Base-by-base conservation (phyloP, 108 stramenopile species). In the Stephanodiscus triporus region DNA sequence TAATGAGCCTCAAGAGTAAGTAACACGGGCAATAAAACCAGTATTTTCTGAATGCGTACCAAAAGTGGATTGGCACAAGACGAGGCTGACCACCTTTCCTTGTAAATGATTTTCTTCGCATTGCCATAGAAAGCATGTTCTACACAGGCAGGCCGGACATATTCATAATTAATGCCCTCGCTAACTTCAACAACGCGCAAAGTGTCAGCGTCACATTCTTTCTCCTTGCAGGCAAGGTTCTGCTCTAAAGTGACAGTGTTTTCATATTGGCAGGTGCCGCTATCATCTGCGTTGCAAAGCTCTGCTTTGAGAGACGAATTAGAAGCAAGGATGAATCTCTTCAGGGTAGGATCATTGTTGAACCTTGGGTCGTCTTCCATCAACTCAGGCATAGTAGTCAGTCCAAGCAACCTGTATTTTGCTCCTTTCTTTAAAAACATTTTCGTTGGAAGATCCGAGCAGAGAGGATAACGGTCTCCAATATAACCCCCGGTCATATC, bases 401-500 rank as follows among this genome's bases (percentile, higher is more conserved):
- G 36, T 20, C 89, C 89, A 22, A 93, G 63, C 17, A 89, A 72
- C 10, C 81, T 54, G 58, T 80, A 91, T 4, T 23, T 85, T 2
- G 88, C 89, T 61, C 86, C 86, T 53, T 76, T 73, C 37, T 48
- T 69, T 34, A 88, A 62, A 30, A 87, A 87, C 60, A 76, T 49
- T 49, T 80, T 78, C 2, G 32, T 2, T 3, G 85, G 82, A 16
- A 85, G 60, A 43, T 85, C 82, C 0, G 50, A 57, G 57, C 84
- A 84, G 9, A 84, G 66, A 11, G 84, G 80, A 42, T 69, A 73
- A 22, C 71, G 76, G 53, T 94, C 92, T 26, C 90, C 92, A 45
- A 94, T 68, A 74, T 90, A 94, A 29, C 73, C 78, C 16, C 80
- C 75, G 20, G 77, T 34, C 24, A 91, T 78, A 60, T 86, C 85